phyloP scores from a whole-genome alignment of 2,329 filamentous ascomycete genomes.

The Fusarium buharicum region DNA sequence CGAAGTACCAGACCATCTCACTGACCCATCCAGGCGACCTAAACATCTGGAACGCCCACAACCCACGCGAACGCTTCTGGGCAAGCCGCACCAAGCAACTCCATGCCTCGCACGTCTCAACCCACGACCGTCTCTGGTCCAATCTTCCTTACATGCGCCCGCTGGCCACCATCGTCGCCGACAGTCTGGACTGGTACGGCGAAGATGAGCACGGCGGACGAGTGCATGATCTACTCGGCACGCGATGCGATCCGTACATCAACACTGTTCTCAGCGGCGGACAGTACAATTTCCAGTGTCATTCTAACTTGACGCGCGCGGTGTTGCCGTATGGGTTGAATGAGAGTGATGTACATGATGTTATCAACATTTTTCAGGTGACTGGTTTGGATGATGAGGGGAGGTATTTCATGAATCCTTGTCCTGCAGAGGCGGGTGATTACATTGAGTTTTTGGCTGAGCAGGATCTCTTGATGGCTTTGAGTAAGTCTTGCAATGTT shows the following conservation, averaged over 20 bases:
- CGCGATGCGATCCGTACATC: conserved; percentile 86
- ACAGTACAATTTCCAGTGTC: conserved; percentile 83
- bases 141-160: conserved; percentile 81
- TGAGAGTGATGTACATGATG: conserved; percentile 83
- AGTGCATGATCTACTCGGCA: conserved; percentile 83
- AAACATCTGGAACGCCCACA: conserved; percentile 82
- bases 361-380: conserved; percentile 87
- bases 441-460: conserved; percentile 84
- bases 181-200: conserved; percentile 72
- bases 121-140: conserved; percentile 80
- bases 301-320: conserved; percentile 81
- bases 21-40: conserved; percentile 67
- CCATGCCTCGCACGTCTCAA: conserved; percentile 77
- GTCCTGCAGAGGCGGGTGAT: conserved; percentile 64
- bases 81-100: conserved; percentile 81
- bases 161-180: conserved; percentile 74
- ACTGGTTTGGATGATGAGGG: conserved; percentile 78
- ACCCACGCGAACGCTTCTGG: conserved; percentile 86
- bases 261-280: conserved; percentile 77
- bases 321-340: conserved; percentile 73
- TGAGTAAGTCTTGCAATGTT: conserved; percentile 54
- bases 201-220: conserved; percentile 71
- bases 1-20: neutral
- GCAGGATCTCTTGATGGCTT: conserved; percentile 73
- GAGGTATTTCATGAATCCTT: conserved; percentile 79